Base-by-base conservation (phyloP, 164 flowering plant species). In the Paratinospora sagittata region DNA sequence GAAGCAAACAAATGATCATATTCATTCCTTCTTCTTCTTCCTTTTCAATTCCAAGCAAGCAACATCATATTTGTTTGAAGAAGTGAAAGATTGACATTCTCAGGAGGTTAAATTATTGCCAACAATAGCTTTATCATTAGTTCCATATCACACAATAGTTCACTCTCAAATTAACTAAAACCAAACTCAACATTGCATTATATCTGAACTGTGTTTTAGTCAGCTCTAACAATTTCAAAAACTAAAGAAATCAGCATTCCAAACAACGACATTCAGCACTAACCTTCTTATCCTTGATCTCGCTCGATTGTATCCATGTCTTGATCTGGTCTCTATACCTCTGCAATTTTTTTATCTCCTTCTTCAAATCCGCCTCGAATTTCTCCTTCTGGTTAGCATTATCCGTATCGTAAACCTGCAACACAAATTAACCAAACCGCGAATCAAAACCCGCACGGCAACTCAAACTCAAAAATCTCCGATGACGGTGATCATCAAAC, bases 231-330 rank as follows among this genome's bases (percentile, higher is more conserved):
- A 55, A n/a, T 16, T 16, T 6, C 3, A 65, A 41, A n/a, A 14
- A 47, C 10, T 6, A 33, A 34, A 10, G 36, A 41, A 37, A 4
- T 52, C 1, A 52, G n/a, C 19, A 52, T 3, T 21, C 19, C 58
- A 45, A 39, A 7, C 23, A 55, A 64, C 17, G 47, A 17, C 64
- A 66, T n/a, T n/a, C n/a, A 60, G 55, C 8, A 67, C 73, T 47
- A 7, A 91, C 99, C 88, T 95, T 95, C 82, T 95, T 95, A 70
- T 95, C 99, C 83, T 95, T 95, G 73, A 95, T 95, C 74, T 95
- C 99, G 57, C 98, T 95, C 30, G 99, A 95, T 77, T 92, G 99
- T 63, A 93, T 91, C 99, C 98, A 96, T 75, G 99, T 91, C 88
- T 96, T 93, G 72, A 96, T 93, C 83, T 96, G 99, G 76, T 96